Evolutionary conservation across 1,284 basidiomycete species (phyloP), one percentile per base, ranked within the genome.

Genomic region (Trichosporon sp.): DNA sequence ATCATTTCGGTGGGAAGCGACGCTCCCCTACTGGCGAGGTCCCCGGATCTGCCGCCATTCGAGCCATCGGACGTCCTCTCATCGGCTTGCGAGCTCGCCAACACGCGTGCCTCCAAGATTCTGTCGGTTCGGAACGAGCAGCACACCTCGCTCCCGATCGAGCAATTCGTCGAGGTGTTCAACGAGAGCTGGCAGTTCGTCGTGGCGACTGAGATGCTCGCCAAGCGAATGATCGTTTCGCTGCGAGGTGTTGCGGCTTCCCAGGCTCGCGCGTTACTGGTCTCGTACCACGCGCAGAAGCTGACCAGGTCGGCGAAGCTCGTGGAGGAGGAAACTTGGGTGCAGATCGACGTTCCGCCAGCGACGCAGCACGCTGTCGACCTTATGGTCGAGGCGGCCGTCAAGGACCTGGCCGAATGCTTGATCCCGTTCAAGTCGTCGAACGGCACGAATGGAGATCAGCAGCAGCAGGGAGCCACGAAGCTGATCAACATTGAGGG

Each of bases 181-280:
- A 90, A 91, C 72, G 88, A 90, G 75, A 91, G 91, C 11, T 98
- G 95, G 94, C 84, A 88, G 54, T 98, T 98, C 79, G 93, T 98
- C 31, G 87, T 96, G 8, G 87, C 87, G 71, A 94, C 92, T 76
- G 96, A 99, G 83, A 88, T 90, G 31, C 86, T 96, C 35, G 93
- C 91, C 75, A 88, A 90, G 67, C 87, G 91, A 73, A 97, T 98
- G 93, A 93, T 98, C 72, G 92, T 96, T 64, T 91, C 93, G 4
- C 85, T 99, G 32, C 87, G 96, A 67, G 93, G 94, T 4, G 91
- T 90, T 1, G 87, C 93, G 59, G 90, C 94, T 48, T 88, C 90
- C 67, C 94, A 95, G 89, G 92, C 94, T 5, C 96, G 96, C 82
- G 85, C 88, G 2, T 99, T 96, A 86, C 85, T 99, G 35, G 90